These are phyloP conservation scores for Acanthochlamys bracteata DNA, from an alignment of 106 monocot species.

Conservation along the genomic window DNA sequence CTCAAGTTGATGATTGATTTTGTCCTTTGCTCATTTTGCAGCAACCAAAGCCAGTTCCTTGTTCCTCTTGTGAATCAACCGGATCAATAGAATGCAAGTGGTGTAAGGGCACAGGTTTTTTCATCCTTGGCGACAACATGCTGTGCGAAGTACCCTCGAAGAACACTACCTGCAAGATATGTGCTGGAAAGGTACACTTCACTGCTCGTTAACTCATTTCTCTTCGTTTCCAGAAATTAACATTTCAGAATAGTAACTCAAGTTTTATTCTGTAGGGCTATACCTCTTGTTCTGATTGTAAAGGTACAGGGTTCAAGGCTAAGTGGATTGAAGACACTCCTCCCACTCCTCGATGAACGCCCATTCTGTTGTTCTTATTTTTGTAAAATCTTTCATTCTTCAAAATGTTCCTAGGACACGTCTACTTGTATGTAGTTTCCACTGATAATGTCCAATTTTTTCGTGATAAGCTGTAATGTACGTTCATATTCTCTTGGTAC, in stretches of 20 bases:
- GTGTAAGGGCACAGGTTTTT: slow-evolving; percentile 91
- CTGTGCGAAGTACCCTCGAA: slow-evolving; percentile 90
- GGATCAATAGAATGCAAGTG: slow-evolving; percentile 81
- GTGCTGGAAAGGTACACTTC: slow-evolving; percentile 57
- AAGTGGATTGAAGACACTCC: slow-evolving; percentile 70
- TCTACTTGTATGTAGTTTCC: neutral
- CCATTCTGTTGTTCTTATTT: neutral
- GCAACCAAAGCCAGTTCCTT: slow-evolving; percentile 81
- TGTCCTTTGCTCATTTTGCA: slow-evolving; percentile 15
- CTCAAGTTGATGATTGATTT: neutral
- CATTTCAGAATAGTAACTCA: neutral
- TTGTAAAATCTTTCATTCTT: neutral
- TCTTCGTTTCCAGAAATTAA: neutral
- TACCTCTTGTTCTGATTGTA: slow-evolving; percentile 65
- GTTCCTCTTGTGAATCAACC: slow-evolving; percentile 71
- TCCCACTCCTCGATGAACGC: neutral
- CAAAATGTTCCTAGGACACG: neutral
- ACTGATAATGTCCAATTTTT: too few species aligned
- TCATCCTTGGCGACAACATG: slow-evolving; percentile 84
- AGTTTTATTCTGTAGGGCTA: slow-evolving; percentile 32
- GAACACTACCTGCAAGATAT: slow-evolving; percentile 82
- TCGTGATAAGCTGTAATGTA: neutral
- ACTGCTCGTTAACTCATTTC: neutral
- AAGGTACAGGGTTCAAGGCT: slow-evolving; percentile 86
- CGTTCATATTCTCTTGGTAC: neutral